Percentiles rank a stretch among this genome's conserved stretches.
Conservation (phyloP, 164 flowering plant genomes). For the Sextonia rubra region DNA sequence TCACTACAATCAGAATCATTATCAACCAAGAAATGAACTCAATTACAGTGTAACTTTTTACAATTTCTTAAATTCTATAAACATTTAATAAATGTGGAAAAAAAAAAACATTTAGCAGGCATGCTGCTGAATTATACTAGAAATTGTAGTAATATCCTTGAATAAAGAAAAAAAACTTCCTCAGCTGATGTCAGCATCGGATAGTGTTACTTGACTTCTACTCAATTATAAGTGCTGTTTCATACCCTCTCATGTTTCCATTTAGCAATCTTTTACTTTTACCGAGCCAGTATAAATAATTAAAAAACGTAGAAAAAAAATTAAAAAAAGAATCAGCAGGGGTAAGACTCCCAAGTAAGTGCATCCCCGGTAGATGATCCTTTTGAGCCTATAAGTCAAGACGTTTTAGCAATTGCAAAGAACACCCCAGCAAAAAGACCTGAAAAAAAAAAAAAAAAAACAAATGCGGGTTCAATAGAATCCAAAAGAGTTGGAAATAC, state of each 20-base stretch:
- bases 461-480: background rate
- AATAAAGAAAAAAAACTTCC: no score
- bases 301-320: no score
- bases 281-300: no score
- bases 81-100: no score
- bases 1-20: no score
- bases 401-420: conserved; percentile 77
- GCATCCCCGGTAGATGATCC: background rate
- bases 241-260: background rate
- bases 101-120: no score
- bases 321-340: background rate
- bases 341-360: background rate
- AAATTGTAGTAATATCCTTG: no score
- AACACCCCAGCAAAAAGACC: conserved; percentile 77
- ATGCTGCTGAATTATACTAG: no score
- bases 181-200: background rate
- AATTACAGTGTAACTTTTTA: no score
- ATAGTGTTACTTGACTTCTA: background rate
- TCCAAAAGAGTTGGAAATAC: background rate
- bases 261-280: no score
- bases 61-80: no score
- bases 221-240: background rate
- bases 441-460: conserved; percentile 21
- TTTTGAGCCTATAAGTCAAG: conserved; percentile 16
- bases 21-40: no score